phyloP scores from a whole-genome alignment of 2,329 filamentous ascomycete species.

The Acrocalymma vagum region DNA sequence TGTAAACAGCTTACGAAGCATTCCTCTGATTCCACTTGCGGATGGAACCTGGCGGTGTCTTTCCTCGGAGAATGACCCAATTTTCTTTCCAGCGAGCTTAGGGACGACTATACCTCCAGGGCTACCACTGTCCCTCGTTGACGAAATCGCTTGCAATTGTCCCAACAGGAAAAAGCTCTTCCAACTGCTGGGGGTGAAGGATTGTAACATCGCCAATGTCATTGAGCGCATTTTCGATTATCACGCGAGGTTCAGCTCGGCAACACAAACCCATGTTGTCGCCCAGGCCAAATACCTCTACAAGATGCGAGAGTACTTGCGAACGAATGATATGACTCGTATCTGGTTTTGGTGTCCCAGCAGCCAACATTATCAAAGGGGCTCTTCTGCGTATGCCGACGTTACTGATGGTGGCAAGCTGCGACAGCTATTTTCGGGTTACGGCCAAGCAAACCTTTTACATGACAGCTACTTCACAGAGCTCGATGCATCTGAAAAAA shows the following conservation, averaged over 20 bases:
- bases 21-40: conserved; percentile 7
- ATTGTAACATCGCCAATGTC: conserved; percentile 1
- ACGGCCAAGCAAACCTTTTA: conserved; percentile 3
- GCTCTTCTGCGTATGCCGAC: conserved; percentile 1
- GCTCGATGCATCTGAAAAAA: conserved; percentile 1
- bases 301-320: conserved; percentile 2
- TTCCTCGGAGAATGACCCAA: conserved; percentile 4
- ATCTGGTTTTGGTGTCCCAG: conserved; percentile 1
- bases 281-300: conserved; percentile 8
- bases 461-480: conserved; percentile 1
- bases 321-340: conserved; percentile 1
- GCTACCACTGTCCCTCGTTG: conserved; percentile 1
- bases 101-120: conserved; percentile 5
- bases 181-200: conserved; percentile 4
- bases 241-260: not conserved
- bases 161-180: conserved; percentile 3
- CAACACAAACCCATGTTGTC: not conserved
- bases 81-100: conserved; percentile 5
- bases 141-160: conserved; percentile 4
- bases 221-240: conserved; percentile 7
- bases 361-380: not conserved
- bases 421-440: conserved; percentile 5
- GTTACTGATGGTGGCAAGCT: conserved; percentile 4
- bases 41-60: conserved; percentile 4
- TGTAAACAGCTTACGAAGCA: not conserved